phyloP scores from a whole-genome alignment of 2,329 filamentous ascomycete genomes.

The Kalaharituber pfeilii region DNA sequence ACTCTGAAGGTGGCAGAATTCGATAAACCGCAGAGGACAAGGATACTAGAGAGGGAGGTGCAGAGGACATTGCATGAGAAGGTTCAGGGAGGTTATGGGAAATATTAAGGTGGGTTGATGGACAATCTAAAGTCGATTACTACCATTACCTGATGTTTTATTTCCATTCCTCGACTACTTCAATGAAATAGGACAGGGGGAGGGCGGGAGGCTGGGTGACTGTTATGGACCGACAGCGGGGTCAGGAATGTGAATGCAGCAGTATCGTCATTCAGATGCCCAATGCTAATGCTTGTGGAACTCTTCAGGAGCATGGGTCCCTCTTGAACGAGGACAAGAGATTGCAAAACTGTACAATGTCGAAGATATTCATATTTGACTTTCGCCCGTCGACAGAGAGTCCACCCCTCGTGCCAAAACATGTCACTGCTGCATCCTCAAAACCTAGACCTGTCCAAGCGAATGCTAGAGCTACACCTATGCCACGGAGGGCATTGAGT shows the following conservation, averaged over 20 bases:
- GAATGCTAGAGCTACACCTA: not conserved
- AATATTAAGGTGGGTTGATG: slow-evolving; percentile 82
- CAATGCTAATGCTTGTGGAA: not conserved
- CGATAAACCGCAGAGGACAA: slow-evolving; percentile 86
- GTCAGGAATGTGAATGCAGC: too few species aligned
- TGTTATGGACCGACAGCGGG: too few species aligned
- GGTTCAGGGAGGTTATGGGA: slow-evolving; percentile 93
- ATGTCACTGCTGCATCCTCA: slow-evolving; percentile 49
- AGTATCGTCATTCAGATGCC: too few species aligned
- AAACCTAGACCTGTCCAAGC: slow-evolving; percentile 32
- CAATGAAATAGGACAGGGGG: not conserved
- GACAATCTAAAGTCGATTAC: too few species aligned
- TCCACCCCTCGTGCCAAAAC: slow-evolving; percentile 83
- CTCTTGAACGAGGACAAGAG: slow-evolving; percentile 58
- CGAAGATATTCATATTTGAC: slow-evolving; percentile 79
- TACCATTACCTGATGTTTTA: too few species aligned
- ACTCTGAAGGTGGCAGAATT: slow-evolving; percentile 94
- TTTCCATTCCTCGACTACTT: not conserved
- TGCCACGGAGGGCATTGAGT: not conserved
- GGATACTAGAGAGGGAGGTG: slow-evolving; percentile 89
- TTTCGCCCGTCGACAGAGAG: slow-evolving; percentile 69
- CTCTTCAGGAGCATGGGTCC: slow-evolving; percentile 74
- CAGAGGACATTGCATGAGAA: slow-evolving; percentile 96
- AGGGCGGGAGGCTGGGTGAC: not conserved
- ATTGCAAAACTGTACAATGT: slow-evolving; percentile 78